Evolutionary conservation across 345 rosid genomes (phyloP), one percentile per base, ranked within the genome.

Genomic region (Eucalyptus sp.): DNA sequence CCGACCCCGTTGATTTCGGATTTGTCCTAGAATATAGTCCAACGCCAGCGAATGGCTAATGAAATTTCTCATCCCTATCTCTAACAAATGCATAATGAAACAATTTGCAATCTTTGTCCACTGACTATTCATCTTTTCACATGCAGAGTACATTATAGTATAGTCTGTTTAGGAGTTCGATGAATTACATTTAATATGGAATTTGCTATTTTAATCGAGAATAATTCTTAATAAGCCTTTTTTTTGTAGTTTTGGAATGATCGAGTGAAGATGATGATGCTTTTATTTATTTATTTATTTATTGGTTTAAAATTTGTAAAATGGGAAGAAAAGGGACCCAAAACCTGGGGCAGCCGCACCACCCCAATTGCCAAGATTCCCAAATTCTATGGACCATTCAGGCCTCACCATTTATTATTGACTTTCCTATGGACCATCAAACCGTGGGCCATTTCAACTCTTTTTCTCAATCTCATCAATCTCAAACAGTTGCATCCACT

Each of bases 1-100:
- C 48, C 16, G 1, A 41, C 20, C 0, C 83, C 1, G 0, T 22
- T 11, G 16, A 76, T 22, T 24, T 43, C 0, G 2, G 2, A 76
- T 18, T 44, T 20, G 4, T 44, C 48, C 29, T 0, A 3, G 3
- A 37, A 76, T 24, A 37, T 10, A 41, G 15, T 41, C 27, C 29
- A 41, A 10, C 3, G 24, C 14, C 15, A 76, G 11, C 2, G 8
- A 41, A 41, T 76, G 83, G 29, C 48, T 10, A 41, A 41, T 10
- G 27, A 37, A 76, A 41, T 20, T 41, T 76, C 9, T 76, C 84
- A 11, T 13, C 27, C 27, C 15, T 41, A 20, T 11, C 48, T 76
- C 22, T 22, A 6, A 20, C 8, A 76, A 76, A 76, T 76, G 48
- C 48, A 76, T 76, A 20, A 76, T 22, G 84, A 76, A 41, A 41